Base-by-base conservation (phyloP, 2,329 filamentous ascomycete genomes). In the Boeremia lycopersici region DNA sequence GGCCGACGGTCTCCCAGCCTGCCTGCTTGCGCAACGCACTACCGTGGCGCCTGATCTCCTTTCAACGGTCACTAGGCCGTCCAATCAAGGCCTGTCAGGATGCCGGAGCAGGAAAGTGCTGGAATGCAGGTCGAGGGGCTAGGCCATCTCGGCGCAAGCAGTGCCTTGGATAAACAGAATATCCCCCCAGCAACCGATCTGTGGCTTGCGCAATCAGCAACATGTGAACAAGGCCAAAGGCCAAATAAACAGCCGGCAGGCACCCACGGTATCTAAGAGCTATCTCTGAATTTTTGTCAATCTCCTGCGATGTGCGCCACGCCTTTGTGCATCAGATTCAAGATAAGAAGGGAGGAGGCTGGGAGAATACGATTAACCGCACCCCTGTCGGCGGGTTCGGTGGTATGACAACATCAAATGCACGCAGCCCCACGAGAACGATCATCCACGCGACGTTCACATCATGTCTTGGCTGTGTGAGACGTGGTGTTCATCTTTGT, bases 21-120 rank as follows among this genome's bases (percentile, higher is more conserved):
- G 51, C 42, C 49, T 55, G 54, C 58, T 67, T 64, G 61, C 67
- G 63, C 63, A 64, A 63, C 45, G 35, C 48, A 45, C 48, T 48
- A 60, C 51, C 12, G 25, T 55, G 50, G 54, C 61, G 52, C 49
- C 29, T 38, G 54, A 38, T 57, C 34, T 45, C 58, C 46, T 47
- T 55, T 29, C 43, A 54, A 64, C 59, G 57, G 53, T 25, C 45
- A 48, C 35, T 35, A 30, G 30, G 30, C 48, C 48, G 46, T 56
- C 57, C 61, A 66, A 65, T 67, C 44, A 53, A 26, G 17, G 41
- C 25, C 11, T 12, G 17, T 19, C 12, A 34, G 26, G 29, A 31
- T 23, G 34, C 35, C 48, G 42, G 41, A 53, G 56, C 30, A 17
- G 48, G 45, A 26, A 40, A 44, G 25, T 28, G 35, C 39, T 63